Evolutionary conservation across 768 basidiomycete genomes (phyloP).

Genomic region (Amanita muscaria): DNA sequence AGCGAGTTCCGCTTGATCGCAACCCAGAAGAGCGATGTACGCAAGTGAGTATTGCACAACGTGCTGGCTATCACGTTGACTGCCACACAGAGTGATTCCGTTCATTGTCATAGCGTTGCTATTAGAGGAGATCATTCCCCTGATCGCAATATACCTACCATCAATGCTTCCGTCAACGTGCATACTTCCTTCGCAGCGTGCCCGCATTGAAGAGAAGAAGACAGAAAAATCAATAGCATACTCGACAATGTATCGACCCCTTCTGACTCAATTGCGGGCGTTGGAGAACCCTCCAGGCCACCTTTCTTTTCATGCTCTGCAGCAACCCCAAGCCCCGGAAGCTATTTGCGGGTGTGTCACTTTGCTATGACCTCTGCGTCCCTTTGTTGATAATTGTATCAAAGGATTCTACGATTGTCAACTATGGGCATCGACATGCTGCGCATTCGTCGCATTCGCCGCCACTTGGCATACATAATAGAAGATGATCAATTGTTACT

Average conservation of each 20-base stretch:
- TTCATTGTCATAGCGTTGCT: slow-evolving; percentile 68
- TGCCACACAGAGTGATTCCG: slow-evolving; percentile 52
- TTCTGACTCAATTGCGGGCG: slow-evolving; percentile 27
- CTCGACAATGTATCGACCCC: slow-evolving; percentile 25
- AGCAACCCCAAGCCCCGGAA: slow-evolving; percentile 22
- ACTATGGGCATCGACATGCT: slow-evolving; percentile 34
- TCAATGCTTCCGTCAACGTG: slow-evolving; percentile 82
- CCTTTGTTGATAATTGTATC: no score
- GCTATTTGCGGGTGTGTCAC: slow-evolving; percentile 56
- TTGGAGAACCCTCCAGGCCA: slow-evolving; percentile 26
- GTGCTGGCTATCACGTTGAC: neutral
- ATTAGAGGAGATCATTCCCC: slow-evolving; percentile 74
- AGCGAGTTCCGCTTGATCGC: slow-evolving; percentile 62
- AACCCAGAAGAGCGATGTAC: slow-evolving; percentile 56
- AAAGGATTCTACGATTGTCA: slow-evolving; percentile 33
- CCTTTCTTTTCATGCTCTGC: slow-evolving; percentile 24
- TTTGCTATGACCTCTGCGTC: no score
- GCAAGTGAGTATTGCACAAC: slow-evolving; percentile 43
- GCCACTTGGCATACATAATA: slow-evolving; percentile 37
- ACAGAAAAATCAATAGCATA: slow-evolving; percentile 38
- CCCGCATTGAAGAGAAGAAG: slow-evolving; percentile 50
- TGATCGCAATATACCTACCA: slow-evolving; percentile 81
- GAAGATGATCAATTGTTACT: slow-evolving; percentile 58
- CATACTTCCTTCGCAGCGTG: slow-evolving; percentile 70
- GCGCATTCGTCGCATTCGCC: slow-evolving; percentile 34